These are phyloP conservation scores for Sporothrix pseudoabietina DNA, from an alignment of 2,329 filamentous ascomycete genomes.

Conservation along the genomic window DNA sequence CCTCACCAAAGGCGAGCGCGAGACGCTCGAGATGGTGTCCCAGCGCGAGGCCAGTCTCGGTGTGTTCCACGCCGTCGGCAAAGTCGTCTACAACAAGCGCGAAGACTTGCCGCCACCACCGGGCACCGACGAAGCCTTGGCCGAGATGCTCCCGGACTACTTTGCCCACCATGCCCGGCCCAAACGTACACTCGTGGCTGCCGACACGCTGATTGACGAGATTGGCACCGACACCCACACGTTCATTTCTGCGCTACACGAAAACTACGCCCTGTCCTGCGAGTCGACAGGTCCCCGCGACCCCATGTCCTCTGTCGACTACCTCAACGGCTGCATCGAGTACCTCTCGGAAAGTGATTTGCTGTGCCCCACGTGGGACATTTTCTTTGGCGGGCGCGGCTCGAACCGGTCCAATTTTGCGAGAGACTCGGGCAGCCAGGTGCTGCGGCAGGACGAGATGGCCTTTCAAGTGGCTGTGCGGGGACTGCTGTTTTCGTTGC, in stretches of 20 bases:
- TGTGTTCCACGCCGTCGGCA: constrained; percentile 94
- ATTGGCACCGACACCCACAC: constrained; percentile 82
- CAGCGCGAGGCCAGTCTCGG: constrained; percentile 87
- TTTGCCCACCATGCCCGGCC: constrained; percentile 60
- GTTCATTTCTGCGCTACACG: constrained; percentile 45
- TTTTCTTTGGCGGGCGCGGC: constrained; percentile 64
- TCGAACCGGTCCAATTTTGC: constrained; percentile 43
- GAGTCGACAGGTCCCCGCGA: constrained; percentile 56
- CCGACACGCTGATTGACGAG: constrained; percentile 84
- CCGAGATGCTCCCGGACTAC: constrained; percentile 62
- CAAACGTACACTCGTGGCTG: constrained; percentile 64
- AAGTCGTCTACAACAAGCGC: constrained; percentile 95
- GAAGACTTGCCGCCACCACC: constrained; percentile 54
- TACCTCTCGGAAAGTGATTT: constrained; percentile 86
- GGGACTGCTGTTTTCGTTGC: constrained; percentile 81
- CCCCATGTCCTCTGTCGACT: constrained; percentile 67
- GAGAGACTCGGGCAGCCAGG: constrained; percentile 66
- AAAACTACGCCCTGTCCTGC: constrained; percentile 90
- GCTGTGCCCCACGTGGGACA: constrained; percentile 71
- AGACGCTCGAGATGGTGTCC: constrained; percentile 78
- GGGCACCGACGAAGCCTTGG: constrained; percentile 44
- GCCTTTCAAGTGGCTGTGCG: constrained; percentile 88
- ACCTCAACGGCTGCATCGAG: constrained; percentile 82
- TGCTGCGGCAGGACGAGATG: constrained; percentile 89
- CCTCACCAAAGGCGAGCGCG: constrained; percentile 75